Conservation (phyloP, 164 flowering plant genomes). For the Sextonia rubra region DNA sequence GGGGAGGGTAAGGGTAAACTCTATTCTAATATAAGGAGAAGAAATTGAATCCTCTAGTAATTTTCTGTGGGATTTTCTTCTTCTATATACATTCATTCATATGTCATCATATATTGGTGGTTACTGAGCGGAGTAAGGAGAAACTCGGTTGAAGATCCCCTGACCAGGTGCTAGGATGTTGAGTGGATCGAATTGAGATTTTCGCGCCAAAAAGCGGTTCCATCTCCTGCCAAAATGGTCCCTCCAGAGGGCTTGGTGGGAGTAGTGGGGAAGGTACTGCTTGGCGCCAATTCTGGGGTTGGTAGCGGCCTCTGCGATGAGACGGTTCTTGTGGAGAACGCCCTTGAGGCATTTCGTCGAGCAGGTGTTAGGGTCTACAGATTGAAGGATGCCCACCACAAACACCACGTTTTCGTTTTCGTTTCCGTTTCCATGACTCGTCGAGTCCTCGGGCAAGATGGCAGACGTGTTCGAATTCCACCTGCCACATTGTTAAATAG, state of each 20-base stretch:
- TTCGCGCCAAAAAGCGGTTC: slow-evolving; percentile 55
- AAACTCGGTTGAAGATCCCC: slow-evolving; percentile 43
- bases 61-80: neutral
- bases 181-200: slow-evolving; percentile 67
- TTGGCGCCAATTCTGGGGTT: slow-evolving; percentile 44
- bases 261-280: slow-evolving; percentile 72
- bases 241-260: slow-evolving; percentile 58
- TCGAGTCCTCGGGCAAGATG: slow-evolving; percentile 19
- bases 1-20: too few species aligned
- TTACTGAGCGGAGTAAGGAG: slow-evolving; percentile 8
- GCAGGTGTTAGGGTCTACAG: slow-evolving; percentile 18
- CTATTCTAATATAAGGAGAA: neutral
- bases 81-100: neutral
- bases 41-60: neutral
- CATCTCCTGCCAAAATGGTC: slow-evolving; percentile 74
- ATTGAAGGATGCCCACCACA: slow-evolving; percentile 25
- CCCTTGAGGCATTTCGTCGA: slow-evolving; percentile 18
- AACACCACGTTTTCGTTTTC: slow-evolving; percentile 17
- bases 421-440: slow-evolving; percentile 4
- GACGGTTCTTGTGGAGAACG: slow-evolving; percentile 17
- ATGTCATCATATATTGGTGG: neutral
- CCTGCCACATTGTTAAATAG: too few species aligned
- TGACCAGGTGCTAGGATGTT: slow-evolving; percentile 85
- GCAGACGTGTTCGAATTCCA: slow-evolving; percentile 29
- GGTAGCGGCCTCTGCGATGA: slow-evolving; percentile 13